phyloP scores from a whole-genome alignment of 176 grass and related monocot genomes.

The Hordeum marinum region DNA sequence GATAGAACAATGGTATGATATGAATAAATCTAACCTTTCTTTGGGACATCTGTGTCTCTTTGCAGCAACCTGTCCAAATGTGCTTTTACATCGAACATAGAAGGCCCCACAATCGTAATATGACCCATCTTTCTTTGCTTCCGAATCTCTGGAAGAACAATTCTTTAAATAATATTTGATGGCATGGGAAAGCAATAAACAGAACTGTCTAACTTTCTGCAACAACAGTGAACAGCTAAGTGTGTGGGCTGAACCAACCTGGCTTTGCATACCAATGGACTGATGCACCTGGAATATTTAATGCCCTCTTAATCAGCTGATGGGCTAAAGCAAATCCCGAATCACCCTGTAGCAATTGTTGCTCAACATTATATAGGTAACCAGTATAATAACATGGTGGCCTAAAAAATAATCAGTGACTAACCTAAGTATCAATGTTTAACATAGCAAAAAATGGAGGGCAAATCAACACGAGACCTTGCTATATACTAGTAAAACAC shows the following conservation, averaged over 20 bases:
- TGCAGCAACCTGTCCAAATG: conserved; percentile 58
- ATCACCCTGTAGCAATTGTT: conserved; percentile 51
- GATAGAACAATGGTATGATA: background rate
- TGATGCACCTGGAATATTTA: conserved; percentile 63
- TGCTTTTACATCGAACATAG: conserved; percentile 54
- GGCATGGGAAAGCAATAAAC: conserved; percentile 16
- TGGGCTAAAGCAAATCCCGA: conserved; percentile 58
- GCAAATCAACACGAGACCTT: background rate
- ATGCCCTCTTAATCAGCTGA: conserved; percentile 65
- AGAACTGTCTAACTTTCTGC: background rate
- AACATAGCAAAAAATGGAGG: conserved; percentile 16
- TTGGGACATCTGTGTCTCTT: conserved; percentile 19
- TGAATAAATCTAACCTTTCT: conserved; percentile 20
- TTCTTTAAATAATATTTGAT: conserved; percentile 3
- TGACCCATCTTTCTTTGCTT: conserved; percentile 94
- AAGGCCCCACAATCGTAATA: conserved; percentile 92
- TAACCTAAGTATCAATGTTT: background rate
- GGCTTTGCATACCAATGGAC: conserved; percentile 95
- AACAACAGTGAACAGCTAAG: background rate
- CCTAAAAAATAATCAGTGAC: background rate
- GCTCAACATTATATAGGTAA: background rate
- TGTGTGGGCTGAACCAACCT: conserved; percentile 50
- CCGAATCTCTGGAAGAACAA: conserved; percentile 62
- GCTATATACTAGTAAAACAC: too few relatives aligned
- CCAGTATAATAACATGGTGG: background rate